A percentile compares a stretch with the other conserved stretches of the same genome.
These are phyloP conservation scores for Penicillium simplicissimum DNA, from an alignment of 495 filamentous ascomycete genomes.

Conservation along the genomic window DNA sequence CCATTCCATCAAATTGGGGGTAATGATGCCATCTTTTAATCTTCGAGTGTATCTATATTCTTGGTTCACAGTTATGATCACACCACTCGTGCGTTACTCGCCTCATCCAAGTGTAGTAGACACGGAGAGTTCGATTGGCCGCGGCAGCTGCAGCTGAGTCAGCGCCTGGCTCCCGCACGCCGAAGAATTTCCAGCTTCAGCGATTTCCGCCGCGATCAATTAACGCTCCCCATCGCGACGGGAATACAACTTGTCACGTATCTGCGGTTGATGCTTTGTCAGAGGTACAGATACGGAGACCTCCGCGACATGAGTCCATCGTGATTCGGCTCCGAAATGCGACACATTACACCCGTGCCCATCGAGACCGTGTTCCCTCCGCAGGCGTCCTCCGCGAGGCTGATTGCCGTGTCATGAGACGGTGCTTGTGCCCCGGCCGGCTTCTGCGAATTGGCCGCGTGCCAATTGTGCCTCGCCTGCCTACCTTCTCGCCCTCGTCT, in stretches of 20 bases:
- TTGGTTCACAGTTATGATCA: conserved; percentile 20
- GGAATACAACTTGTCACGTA: not conserved
- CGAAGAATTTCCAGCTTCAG: conserved; percentile 18
- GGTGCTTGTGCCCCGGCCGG: conserved; percentile 40
- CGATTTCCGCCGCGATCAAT: conserved; percentile 6
- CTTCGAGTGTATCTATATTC: conserved; percentile 26
- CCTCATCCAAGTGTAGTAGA: conserved; percentile 19
- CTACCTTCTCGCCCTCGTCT: conserved; percentile 13
- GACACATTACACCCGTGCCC: conserved; percentile 32
- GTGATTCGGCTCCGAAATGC: conserved; percentile 40
- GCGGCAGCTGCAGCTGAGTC: conserved; percentile 21
- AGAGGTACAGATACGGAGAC: not conserved
- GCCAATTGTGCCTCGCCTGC: conserved; percentile 13
- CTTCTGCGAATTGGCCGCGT: conserved; percentile 39
- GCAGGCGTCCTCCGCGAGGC: conserved; percentile 30
- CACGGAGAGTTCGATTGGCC: conserved; percentile 19
- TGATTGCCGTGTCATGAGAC: conserved; percentile 49
- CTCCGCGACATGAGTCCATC: conserved; percentile 22
- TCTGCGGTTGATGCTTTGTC: not conserved
- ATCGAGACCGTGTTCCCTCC: conserved; percentile 40
- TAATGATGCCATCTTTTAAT: not conserved
- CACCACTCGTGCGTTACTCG: not conserved
- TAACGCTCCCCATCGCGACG: conserved; percentile 1
- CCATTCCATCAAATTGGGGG: not conserved
- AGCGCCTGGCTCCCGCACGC: conserved; percentile 8